A percentile compares a stretch with the other conserved stretches of the same genome.
Conservation (phyloP, 441 rosid species). For the Adansonia gregorii region DNA sequence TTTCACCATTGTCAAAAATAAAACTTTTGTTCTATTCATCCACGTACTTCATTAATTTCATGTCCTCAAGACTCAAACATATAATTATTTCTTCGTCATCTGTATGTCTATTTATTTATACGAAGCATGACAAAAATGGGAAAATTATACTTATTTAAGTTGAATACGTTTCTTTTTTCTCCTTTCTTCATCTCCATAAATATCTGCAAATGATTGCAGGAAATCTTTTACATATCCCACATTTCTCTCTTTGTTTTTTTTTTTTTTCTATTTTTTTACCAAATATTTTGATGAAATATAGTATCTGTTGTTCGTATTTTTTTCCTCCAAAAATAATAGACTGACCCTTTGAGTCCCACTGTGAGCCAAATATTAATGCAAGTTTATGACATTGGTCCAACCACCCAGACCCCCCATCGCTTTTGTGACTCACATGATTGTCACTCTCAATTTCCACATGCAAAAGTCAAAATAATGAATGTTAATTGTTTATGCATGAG, state of each 20-base stretch:
- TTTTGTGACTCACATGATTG: conserved; percentile 12
- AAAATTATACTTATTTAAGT: too few relatives aligned
- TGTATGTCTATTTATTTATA: not conserved
- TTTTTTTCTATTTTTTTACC: not conserved
- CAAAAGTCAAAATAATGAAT: not conserved
- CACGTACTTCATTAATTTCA: not conserved
- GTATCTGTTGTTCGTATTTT: not conserved
- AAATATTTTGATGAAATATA: not conserved
- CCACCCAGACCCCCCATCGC: not conserved
- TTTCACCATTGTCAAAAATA: not conserved
- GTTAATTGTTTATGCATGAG: not conserved
- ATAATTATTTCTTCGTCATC: not conserved
- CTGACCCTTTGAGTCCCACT: not conserved
- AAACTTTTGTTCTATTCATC: not conserved
- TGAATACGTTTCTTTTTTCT: not conserved
- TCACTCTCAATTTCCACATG: not conserved
- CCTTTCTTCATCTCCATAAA: not conserved
- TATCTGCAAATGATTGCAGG: not conserved
- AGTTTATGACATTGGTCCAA: conserved; percentile 10
- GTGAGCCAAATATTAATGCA: conserved; percentile 13
- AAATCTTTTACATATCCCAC: conserved; percentile 14
- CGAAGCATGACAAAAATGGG: too few relatives aligned
- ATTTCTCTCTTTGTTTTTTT: not conserved
- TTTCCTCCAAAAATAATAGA: not conserved
- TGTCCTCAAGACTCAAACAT: conserved; percentile 2